phyloP scores from a whole-genome alignment of 1,284 basidiomycete genomes.

The Limonomyces culmigenus region DNA sequence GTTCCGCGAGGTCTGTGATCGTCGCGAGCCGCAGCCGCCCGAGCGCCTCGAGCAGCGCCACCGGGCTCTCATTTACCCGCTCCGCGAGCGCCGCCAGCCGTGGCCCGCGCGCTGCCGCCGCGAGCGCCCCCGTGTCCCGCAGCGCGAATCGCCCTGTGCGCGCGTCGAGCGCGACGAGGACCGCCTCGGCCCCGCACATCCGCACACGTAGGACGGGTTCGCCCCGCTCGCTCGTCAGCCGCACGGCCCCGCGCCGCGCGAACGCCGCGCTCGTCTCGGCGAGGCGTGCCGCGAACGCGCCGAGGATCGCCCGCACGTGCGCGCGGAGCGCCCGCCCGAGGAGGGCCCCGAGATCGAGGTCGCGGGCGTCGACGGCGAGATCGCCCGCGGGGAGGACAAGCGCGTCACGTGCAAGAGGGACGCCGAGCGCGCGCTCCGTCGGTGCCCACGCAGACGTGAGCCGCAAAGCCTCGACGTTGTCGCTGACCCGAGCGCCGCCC shows the following conservation, averaged over 20 bases:
- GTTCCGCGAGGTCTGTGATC: slow-evolving; percentile 55
- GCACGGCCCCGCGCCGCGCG: no score
- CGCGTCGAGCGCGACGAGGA: slow-evolving; percentile 53
- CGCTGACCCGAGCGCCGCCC: slow-evolving; percentile 30
- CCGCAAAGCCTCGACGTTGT: slow-evolving; percentile 45
- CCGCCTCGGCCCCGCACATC: slow-evolving; percentile 56
- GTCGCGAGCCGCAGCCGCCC: slow-evolving; percentile 48
- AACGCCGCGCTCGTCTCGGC: no score
- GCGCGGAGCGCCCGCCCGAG: slow-evolving; percentile 34
- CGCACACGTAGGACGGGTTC: slow-evolving; percentile 41
- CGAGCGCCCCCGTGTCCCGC: slow-evolving; percentile 59
- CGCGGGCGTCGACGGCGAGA: slow-evolving; percentile 35
- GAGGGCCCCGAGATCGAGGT: slow-evolving; percentile 55
- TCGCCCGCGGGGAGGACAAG: slow-evolving; percentile 20
- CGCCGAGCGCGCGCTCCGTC: slow-evolving; percentile 37
- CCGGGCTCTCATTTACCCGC: slow-evolving; percentile 47
- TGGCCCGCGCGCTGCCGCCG: slow-evolving; percentile 48
- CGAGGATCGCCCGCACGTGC: slow-evolving; percentile 46
- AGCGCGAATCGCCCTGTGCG: slow-evolving; percentile 56
- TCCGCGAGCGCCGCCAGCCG: slow-evolving; percentile 38
- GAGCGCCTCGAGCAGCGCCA: slow-evolving; percentile 31
- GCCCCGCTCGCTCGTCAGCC: no score
- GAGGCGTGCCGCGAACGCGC: slow-evolving; percentile 30
- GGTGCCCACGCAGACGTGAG: slow-evolving; percentile 55
- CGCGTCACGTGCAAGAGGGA: slow-evolving; percentile 27